phyloP scores from a whole-genome alignment of 2,329 filamentous ascomycete genomes.

The Calonectria pauciramosa region DNA sequence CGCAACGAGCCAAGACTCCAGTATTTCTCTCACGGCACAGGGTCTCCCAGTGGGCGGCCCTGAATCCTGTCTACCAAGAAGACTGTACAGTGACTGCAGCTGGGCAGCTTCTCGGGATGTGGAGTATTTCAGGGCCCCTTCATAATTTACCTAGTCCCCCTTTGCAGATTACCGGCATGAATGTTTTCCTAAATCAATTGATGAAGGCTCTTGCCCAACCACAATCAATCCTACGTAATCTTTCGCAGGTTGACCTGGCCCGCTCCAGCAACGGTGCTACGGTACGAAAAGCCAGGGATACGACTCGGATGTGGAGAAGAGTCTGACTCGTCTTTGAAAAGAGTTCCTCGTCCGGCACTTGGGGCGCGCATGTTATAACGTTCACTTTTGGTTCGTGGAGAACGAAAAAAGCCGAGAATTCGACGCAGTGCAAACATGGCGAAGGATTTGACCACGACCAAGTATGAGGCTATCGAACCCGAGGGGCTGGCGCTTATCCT shows the following conservation, averaged over 20 bases:
- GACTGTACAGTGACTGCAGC: neutral
- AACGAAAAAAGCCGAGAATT: neutral
- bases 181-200: neutral
- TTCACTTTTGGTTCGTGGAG: neutral
- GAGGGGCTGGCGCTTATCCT: conserved; percentile 31
- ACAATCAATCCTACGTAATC: neutral
- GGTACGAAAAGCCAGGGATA: neutral
- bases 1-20: neutral
- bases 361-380: neutral
- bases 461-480: conserved; percentile 33
- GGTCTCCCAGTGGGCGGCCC: neutral
- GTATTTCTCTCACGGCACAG: neutral
- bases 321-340: neutral
- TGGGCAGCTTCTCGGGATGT: neutral
- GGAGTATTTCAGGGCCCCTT: neutral
- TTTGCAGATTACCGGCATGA: neutral
- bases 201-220: neutral
- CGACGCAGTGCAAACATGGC: conserved; percentile 23
- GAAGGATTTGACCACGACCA: conserved; percentile 32
- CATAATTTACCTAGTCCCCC: neutral
- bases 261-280: neutral
- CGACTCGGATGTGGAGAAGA: neutral
- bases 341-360: neutral
- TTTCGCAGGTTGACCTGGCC: neutral
- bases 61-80: neutral